Percentiles rank a stretch among this genome's conserved stretches.
Conservation (phyloP, 768 basidiomycete genomes). For the Boletus vermiculosoides region DNA sequence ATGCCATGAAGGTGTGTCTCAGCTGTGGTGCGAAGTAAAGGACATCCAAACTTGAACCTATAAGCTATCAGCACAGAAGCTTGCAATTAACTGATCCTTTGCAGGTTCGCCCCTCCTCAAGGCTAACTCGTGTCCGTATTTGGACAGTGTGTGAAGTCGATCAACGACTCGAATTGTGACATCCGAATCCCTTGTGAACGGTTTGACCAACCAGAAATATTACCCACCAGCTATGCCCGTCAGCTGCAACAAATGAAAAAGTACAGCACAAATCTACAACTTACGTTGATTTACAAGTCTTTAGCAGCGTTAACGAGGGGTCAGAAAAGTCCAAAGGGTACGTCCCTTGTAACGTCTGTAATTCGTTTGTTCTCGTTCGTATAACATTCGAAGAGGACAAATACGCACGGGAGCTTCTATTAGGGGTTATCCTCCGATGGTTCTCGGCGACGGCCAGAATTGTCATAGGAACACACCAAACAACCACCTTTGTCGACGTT, state of each 20-base stretch:
- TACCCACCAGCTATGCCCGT: background rate
- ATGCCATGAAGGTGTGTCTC: conserved; percentile 6
- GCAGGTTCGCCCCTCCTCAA: background rate
- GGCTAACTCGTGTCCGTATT: background rate
- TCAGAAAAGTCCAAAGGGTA: background rate
- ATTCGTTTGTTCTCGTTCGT: too few relatives aligned
- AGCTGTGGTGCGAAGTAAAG: background rate
- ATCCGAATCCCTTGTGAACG: background rate
- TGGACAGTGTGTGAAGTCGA: background rate
- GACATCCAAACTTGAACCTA: background rate
- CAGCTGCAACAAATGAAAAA: background rate
- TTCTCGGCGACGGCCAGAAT: background rate
- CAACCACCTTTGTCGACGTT: background rate
- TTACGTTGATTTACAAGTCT: background rate
- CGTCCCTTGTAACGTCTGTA: background rate
- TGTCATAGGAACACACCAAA: background rate
- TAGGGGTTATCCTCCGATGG: background rate
- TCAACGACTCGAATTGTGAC: background rate
- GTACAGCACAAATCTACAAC: background rate
- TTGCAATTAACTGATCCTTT: background rate
- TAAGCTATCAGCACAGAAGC: background rate
- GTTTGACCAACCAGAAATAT: background rate
- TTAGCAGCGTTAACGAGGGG: background rate
- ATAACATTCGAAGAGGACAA: background rate
- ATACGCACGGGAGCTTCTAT: background rate